These are phyloP conservation scores for Hyphopichia khmerensis DNA, from an alignment of 1,139 yeast genomes.

Conservation along the genomic window DNA sequence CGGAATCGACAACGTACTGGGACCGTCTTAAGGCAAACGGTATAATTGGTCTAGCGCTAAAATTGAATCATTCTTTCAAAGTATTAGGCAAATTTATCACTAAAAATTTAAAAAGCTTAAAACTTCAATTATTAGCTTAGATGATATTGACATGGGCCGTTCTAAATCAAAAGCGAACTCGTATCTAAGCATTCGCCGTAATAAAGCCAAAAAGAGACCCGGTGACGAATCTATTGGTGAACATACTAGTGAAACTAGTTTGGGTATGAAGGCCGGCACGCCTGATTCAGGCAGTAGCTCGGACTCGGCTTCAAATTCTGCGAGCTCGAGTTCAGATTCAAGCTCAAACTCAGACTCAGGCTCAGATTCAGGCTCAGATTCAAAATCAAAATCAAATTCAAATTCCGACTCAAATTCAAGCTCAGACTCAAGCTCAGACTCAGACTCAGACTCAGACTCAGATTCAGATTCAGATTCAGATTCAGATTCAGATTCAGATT, in stretches of 20 bases:
- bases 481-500: slow-evolving; percentile 16
- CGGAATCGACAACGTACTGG: too few relatives aligned
- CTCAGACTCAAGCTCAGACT: not conserved
- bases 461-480: slow-evolving; percentile 21
- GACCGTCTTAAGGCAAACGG: too few relatives aligned
- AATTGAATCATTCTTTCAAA: too few relatives aligned
- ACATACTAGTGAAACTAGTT: too few relatives aligned
- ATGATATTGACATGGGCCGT: not conserved
- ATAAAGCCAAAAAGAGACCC: not conserved
- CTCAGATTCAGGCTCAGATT: not conserved
- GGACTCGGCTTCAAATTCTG: too few relatives aligned
- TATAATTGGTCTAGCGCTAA: too few relatives aligned
- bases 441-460: slow-evolving; percentile 3
- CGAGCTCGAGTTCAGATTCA: not conserved
- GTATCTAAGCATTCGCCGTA: not conserved
- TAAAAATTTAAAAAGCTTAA: not conserved
- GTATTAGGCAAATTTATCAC: too few relatives aligned
- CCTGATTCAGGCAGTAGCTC: too few relatives aligned
- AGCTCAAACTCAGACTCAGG: not conserved
- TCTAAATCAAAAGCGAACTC: not conserved
- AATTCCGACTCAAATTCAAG: not conserved
- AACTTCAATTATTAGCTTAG: not conserved
- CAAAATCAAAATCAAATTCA: not conserved
- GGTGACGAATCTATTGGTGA: too few relatives aligned
- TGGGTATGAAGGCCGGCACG: too few relatives aligned